phyloP scores from a whole-genome alignment of 768 basidiomycete species.

The Candolleomyces eurysporus region DNA sequence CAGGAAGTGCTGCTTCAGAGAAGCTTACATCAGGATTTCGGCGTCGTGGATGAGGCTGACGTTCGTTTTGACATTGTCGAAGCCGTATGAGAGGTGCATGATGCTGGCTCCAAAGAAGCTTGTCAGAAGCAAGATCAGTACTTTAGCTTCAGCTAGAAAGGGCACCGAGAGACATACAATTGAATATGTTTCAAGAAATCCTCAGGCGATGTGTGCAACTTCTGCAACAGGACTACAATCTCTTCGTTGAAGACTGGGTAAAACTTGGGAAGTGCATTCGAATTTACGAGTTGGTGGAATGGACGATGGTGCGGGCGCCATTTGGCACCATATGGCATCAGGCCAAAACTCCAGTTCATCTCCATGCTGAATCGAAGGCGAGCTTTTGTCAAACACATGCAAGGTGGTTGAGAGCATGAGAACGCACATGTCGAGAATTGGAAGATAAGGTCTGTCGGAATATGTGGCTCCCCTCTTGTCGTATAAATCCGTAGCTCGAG shows the following conservation, averaged over 20 bases:
- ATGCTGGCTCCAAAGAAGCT: not conserved
- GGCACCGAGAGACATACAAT: not conserved
- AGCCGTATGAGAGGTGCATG: not conserved
- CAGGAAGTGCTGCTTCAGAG: conserved; percentile 20
- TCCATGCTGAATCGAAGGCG: not conserved
- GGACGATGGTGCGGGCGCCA: conserved; percentile 7
- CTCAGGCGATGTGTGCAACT: not conserved
- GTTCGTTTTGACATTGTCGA: conserved; percentile 14
- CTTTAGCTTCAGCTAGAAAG: not conserved
- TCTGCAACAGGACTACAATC: not conserved
- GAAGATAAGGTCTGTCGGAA: conserved; percentile 20
- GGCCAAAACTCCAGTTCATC: conserved; percentile 1
- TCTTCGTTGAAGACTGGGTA: conserved; percentile 24
- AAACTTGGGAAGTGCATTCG: conserved; percentile 29
- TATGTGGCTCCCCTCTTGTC: conserved; percentile 14
- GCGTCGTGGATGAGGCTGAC: conserved; percentile 37
- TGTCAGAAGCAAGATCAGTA: not conserved
- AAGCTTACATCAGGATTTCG: conserved; percentile 26
- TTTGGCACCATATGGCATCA: not conserved
- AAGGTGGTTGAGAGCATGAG: not conserved
- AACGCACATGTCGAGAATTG: conserved; percentile 11
- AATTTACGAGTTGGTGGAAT: conserved; percentile 6
- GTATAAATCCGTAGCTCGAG: conserved; percentile 11
- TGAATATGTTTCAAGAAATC: conserved; percentile 3
- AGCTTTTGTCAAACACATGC: not conserved